Conservation (phyloP, 805 yeast genomes). For the Spathaspora sp. region DNA sequence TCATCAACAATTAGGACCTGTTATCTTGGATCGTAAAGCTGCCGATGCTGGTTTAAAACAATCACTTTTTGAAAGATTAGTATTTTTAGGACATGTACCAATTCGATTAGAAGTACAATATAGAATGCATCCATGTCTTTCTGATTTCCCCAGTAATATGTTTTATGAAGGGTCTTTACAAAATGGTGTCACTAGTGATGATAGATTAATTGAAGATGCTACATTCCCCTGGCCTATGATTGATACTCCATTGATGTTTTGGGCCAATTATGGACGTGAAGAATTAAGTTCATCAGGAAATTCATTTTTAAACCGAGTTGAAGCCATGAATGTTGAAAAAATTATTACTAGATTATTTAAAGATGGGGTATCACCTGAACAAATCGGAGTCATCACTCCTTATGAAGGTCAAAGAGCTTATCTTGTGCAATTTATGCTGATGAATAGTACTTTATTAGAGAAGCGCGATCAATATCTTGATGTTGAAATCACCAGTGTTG, state of each 20-base stretch:
- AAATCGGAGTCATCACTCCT: conserved; percentile 91
- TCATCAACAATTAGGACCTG: conserved; percentile 94
- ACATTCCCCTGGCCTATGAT: conserved; percentile 90
- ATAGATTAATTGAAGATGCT: conserved; percentile 52
- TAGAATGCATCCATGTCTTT: conserved; percentile 87
- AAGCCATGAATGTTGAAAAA: conserved; percentile 85
- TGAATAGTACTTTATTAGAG: conserved; percentile 61
- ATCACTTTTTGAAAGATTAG: conserved; percentile 83
- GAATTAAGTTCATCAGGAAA: conserved; percentile 81
- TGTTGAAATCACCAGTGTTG: conserved; percentile 73
- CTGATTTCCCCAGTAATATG: conserved; percentile 87
- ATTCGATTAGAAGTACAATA: conserved; percentile 87
- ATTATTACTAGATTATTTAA: conserved; percentile 66
- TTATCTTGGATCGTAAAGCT: conserved; percentile 73
- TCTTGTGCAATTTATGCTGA: conserved; percentile 70
- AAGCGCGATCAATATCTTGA: conserved; percentile 55
- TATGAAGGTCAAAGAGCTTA: conserved; percentile 92
- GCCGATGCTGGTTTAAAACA: conserved; percentile 84
- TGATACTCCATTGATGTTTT: conserved; percentile 90
- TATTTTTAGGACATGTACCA: conserved; percentile 79
- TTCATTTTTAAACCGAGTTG: conserved; percentile 79
- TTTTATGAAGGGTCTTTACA: conserved; percentile 90
- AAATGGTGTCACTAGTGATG: conserved; percentile 82
- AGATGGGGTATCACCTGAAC: conserved; percentile 74
- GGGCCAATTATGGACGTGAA: conserved; percentile 87